Evolutionary conservation across 2,329 filamentous ascomycete genomes (phyloP), one percentile per base, ranked within the genome.

Genomic region (Lomentospora prolificans): DNA sequence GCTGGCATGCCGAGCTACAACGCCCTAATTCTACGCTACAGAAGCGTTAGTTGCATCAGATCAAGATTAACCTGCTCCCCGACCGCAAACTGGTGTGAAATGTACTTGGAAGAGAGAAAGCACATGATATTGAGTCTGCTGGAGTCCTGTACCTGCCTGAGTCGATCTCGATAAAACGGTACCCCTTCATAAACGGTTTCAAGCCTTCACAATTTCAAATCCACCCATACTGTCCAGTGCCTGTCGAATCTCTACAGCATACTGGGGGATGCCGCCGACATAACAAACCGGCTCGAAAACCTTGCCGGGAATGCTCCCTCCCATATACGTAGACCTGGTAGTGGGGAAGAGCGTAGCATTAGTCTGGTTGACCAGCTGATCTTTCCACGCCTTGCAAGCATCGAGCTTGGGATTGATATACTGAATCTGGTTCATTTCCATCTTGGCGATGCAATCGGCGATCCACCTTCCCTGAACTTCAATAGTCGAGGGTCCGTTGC

Each of bases 401-500:
- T 77, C 74, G 0, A 59, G 36, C 36, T 70, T 74, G 0, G 78
- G 70, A 57, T 82, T 73, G 55, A 84, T 74, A 55, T 74, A 76
- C 60, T 73, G 75, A 63, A 81, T 69, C 1, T 65, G 63, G 41
- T 77, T 67, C 1, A 61, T 60, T 59, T 72, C 64, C 60, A 81
- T 75, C 63, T 78, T 72, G 33, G 70, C 65, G 55, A 84, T 77
- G 46, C 65, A 64, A 50, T 78, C 73, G 14, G 70, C 68, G 55
- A 83, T 76, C 78, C 78, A 84, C 0, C 77, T 68, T 2, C 78
- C 80, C 60, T 85, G 81, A 1, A 79, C 62, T 58, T 82, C 77
- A 6, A 77, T 73, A 1, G 70, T 73, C 0, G 75, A 73, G 0
- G 82, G 81, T 0, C 80, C 81, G 60, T 84, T 85, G 61, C 71